phyloP scores from a whole-genome alignment of 768 basidiomycete genomes.

The Mycena kentingensis region DNA sequence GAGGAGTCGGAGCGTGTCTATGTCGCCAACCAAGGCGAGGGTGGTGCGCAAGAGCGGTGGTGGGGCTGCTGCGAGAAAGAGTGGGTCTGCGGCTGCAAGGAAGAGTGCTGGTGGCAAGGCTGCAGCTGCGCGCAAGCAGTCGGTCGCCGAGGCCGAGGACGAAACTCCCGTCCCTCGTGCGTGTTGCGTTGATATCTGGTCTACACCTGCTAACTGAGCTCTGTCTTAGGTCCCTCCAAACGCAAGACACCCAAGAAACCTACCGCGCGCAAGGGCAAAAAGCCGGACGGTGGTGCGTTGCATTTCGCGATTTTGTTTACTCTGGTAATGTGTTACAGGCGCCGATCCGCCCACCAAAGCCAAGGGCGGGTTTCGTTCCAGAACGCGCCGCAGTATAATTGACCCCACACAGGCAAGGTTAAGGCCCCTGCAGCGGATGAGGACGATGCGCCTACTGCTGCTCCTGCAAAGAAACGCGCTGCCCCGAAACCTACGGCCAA shows the following conservation, averaged over 20 bases:
- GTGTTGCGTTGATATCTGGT: background rate
- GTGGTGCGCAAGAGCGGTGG: background rate
- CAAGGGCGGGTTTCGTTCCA: conserved; percentile 1
- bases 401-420: background rate
- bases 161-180: conserved; percentile 16
- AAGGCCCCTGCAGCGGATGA: background rate
- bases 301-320: background rate
- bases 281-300: conserved; percentile 6
- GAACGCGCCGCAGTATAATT: background rate
- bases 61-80: background rate
- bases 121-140: background rate
- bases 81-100: conserved; percentile 1
- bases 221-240: conserved; percentile 5
- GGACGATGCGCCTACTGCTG: background rate
- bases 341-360: conserved; percentile 10
- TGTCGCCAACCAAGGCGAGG: conserved; percentile 15
- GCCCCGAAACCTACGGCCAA: conserved; percentile 5
- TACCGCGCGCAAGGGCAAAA: conserved; percentile 12
- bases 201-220: background rate
- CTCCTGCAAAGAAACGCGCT: background rate
- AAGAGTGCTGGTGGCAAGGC: conserved; percentile 13
- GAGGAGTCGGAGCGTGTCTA: conserved; percentile 13
- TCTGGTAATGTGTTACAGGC: conserved; percentile 3
- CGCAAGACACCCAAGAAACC: conserved; percentile 2
- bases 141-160: too few species aligned